Base-by-base conservation (phyloP, 2,329 filamentous ascomycete species). In the Colletotrichum orchidophilum region DNA sequence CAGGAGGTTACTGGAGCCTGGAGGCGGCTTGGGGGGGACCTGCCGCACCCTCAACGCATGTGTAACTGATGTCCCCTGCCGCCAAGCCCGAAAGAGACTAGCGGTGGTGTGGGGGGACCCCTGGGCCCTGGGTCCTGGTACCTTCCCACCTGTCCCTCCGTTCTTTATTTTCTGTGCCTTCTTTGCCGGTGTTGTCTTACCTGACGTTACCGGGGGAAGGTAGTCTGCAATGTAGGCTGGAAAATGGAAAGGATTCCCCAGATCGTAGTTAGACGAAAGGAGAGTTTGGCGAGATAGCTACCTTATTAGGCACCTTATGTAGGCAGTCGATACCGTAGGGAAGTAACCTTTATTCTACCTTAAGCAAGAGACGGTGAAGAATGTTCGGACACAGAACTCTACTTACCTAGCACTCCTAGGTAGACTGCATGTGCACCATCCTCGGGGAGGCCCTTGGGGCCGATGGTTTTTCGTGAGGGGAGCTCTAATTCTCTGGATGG, bases 51-150 rank as follows among this genome's bases (percentile, higher is more conserved):
- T 31, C 49, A 26, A 59, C 57, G 57, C 66, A 66, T 57, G 29
- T 67, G 63, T 71, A 71, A 66, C 67, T n/a, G 1, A 13, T 7
- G 27, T 29, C 52, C 67, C 67, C 39, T 70, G 50, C 50, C 52
- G 26, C 55, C 50, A 70, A 29, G 29, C 63, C 29, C 11, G 39
- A 61, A 26, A 26, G 24, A 27, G 55, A 67, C 67, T 67, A 67
- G 63, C 31, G 26, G 46, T 24, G 8, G 11, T 52, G 55, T 57
- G 63, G 50, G 66, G 63, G 39, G 26, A 52, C 57, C 68, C 68
- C 63, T 68, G 64, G 39, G 18, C 39, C 39, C 39, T 55, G 50
- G 33, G 62, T 18, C 21, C 12, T 62, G 46, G 9, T 21, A 21
- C 21, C 29, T 66, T 39, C 15, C 58, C 27, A 29, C 15, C 52